Evolutionary conservation across 108 stramenopile genomes (phyloP).

Genomic region (Stephanodiscus triporus): DNA sequence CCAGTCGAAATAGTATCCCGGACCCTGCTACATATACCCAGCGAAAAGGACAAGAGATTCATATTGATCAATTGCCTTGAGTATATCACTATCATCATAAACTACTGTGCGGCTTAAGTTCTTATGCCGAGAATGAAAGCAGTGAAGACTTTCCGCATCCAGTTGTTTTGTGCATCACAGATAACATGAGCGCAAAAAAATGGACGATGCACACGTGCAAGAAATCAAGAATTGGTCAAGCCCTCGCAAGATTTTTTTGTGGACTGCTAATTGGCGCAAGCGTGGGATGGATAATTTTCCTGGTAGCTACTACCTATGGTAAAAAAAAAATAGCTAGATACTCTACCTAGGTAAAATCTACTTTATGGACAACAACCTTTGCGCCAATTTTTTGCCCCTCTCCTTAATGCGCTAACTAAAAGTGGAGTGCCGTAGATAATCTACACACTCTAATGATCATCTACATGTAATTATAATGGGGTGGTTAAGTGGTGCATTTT

Average conservation of each 20-base stretch:
- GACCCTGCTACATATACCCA: not conserved
- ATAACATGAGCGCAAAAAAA: constrained; percentile 17
- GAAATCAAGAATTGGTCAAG: constrained; percentile 10
- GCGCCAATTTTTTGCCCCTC: too few relatives aligned
- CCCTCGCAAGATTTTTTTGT: constrained; percentile 21
- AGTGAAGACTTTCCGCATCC: not conserved
- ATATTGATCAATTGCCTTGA: constrained; percentile 18
- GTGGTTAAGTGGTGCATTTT: too few relatives aligned
- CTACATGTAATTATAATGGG: too few relatives aligned
- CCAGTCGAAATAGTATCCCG: constrained; percentile 5
- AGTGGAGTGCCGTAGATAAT: too few relatives aligned
- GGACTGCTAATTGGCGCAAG: constrained; percentile 10
- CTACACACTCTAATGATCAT: too few relatives aligned
- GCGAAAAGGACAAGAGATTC: not conserved
- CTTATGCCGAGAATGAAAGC: not conserved
- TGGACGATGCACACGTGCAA: constrained; percentile 23
- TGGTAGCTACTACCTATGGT: too few relatives aligned
- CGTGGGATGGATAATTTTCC: too few relatives aligned
- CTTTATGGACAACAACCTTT: too few relatives aligned
- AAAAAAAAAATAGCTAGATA: too few relatives aligned
- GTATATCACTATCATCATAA: constrained; percentile 24
- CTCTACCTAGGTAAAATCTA: too few relatives aligned
- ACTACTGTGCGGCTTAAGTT: constrained; percentile 12
- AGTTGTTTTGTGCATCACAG: not conserved
- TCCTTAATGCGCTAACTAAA: too few relatives aligned